Base-by-base conservation (phyloP, 2,329 filamentous ascomycete genomes). In the Cladosporium austrohemisphaericum region DNA sequence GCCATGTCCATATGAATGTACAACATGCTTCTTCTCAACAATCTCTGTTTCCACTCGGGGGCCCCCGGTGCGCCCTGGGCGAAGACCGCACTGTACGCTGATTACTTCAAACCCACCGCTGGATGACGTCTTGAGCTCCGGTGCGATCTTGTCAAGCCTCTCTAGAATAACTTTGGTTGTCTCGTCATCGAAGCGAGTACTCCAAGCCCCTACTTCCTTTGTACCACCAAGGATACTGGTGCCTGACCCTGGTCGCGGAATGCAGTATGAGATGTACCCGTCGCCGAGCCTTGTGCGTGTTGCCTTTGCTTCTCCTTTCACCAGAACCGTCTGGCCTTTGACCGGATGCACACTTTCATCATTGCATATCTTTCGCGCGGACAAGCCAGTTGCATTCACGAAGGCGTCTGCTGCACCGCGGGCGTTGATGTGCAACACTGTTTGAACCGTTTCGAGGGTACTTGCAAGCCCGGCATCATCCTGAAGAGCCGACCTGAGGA, bases 1-100 rank as follows among this genome's bases (percentile, higher is more conserved):
- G 14, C 64, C 68, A 67, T 75, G 71, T 9, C 73, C 73, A 66
- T 75, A 76, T 40, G 65, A 60, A 66, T 76, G 73, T 29, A 74
- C 66, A 10, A 74, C 62, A 45, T 55, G 58, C 56, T 56, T 60
- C 13, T 55, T 55, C 5, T 55, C 60, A 8, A 63, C 58, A 25
- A 57, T 57, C 53, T 75, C 71, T 33, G 59, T 52, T 57, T 74
- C 72, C 10, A 73, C 59, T 53, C 72, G 70, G 47, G 66, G 59
- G 1, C 71, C 72, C 5, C 70, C 71, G 33, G 59, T 60, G 56
- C 72, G 65, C 13, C 63, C 68, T 8, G 73, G 72, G 51, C 72
- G 65, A 26, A 74, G 57, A 2, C 73, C 72, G 41, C 69, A 71
- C 52, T 70, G 66, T 37, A 64, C 65, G 52, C 63, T 68, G 38